Base-by-base conservation (phyloP, 2,329 filamentous ascomycete genomes). In the Ascochyta koolunga region DNA sequence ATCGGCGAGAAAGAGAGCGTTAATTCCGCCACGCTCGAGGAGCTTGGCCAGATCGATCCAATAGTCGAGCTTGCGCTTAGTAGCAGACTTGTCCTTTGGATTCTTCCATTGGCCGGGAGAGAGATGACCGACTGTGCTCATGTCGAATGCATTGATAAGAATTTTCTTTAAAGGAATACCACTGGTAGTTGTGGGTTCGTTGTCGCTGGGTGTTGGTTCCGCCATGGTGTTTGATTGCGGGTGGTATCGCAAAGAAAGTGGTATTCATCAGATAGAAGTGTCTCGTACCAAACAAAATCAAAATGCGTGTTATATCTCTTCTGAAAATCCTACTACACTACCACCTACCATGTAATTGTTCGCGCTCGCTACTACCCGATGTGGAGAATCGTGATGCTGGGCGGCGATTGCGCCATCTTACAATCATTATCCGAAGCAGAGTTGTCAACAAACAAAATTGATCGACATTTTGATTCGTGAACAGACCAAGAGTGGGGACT, bases 101-200 rank as follows among this genome's bases (percentile, higher is more conserved):
- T 88, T 86, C 81, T 86, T 88, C 86, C 86, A 89, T 73, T 88
- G 86, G 0, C 86, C 86, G 0, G 85, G 85, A 0, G 83, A 85
- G 29, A 89, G 67, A 66, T 89, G 86, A 2, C 85, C 85, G 5
- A 87, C 79, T 0, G 85, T 87, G 2, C 79, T 84, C 84, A 87
- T 87, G 54, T 87, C 85, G 60, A 88, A 87, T 2, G 85, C 85
- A 74, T 87, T 88, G 40, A 88, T 75, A 5, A 87, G 66, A 13
- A 87, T 86, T 22, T 82, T 78, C 60, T 83, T 84, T 3, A 24
- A 4, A n/a, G 21, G 16, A 27, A 10, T 45, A 16, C 42, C 39
- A 44, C 41, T 50, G 15, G n/a, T 27, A 5, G 24, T 19, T 40
- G 27, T 35, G 9, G 33, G 16, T 31, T 39, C 47, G 22, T 52